Evolutionary conservation across 192 early-diverging fungal genomes (phyloP), one percentile per base, ranked within the genome.

Genomic region (Podila epicladia): DNA sequence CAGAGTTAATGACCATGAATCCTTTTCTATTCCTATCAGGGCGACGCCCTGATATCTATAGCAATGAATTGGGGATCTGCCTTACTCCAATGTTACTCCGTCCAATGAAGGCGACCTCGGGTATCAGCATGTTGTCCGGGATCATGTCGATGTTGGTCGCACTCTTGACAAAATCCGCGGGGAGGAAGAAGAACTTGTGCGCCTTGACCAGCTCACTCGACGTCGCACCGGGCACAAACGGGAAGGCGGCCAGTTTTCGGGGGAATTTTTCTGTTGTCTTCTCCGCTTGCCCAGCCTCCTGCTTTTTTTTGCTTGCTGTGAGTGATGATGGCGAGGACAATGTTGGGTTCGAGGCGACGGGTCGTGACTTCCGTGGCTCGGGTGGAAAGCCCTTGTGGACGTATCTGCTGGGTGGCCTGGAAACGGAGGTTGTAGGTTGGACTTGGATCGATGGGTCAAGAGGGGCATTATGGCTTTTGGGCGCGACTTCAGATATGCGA

Each of bases 61-160:
- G 7, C 35, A 37, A 0, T 7, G 35, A 37, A 37, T 4, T 37
- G 35, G 0, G 7, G 4, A 6, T 20, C 35, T 37, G 35, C 35
- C 35, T 9, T 55, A 55, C 53, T 74, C 87, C 87, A 73, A 88
- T 84, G 72, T 88, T 88, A 75, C 87, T 88, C 67, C 87, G 76
- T 8, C 87, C 87, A 33, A 88, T 79, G 78, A 88, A 88, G 5
- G 83, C 87, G 38, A 88, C 84, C 71, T 80, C 77, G 19, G 77
- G 77, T 68, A 80, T 80, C 5, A 53, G 28, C 0, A 71, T 80
- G 60, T 80, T 80, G 17, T 80, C 71, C 62, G 77, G 77, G 67
- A 80, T 80, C 77, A 60, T 80, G 1, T 57, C 37, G 13, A 80
- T 26, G 9, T 51, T 51, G 26, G 66, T 73, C 7, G 77, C 71